phyloP scores from a whole-genome alignment of 805 yeast genomes.

The Metschnikowia chrysomelidarum region DNA sequence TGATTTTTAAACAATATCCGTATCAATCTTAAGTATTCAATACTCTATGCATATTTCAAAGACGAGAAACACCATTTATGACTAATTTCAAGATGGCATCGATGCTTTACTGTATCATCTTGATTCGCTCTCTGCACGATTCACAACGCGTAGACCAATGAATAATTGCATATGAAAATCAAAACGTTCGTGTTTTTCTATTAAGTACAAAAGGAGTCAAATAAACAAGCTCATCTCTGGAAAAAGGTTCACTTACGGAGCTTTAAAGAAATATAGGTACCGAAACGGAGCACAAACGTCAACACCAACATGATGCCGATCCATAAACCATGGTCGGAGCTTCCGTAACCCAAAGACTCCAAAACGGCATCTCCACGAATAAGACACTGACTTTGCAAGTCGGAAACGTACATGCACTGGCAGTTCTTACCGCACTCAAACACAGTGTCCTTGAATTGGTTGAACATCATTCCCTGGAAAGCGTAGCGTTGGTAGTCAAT shows the following conservation, averaged over 20 bases:
- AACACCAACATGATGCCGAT: conserved; percentile 32
- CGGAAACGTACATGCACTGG: conserved; percentile 34
- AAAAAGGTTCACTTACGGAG: conserved; percentile 9
- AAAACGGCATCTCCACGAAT: conserved; percentile 35
- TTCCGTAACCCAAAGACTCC: conserved; percentile 28
- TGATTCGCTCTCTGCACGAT: too few species aligned
- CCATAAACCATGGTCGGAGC: conserved; percentile 31
- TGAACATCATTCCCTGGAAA: conserved; percentile 44
- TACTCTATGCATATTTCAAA: too few species aligned
- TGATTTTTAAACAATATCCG: too few species aligned
- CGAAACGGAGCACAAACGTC: conserved; percentile 28
- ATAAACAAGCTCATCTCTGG: too few species aligned
- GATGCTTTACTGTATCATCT: too few species aligned
- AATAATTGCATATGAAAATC: too few species aligned
- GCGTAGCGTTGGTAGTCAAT: conserved; percentile 41
- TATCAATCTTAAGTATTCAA: too few species aligned
- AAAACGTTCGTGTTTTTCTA: too few species aligned
- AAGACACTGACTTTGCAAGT: conserved; percentile 27
- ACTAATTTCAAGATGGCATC: too few species aligned
- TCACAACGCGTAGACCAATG: too few species aligned
- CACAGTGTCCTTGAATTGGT: conserved; percentile 29
- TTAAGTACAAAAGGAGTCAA: too few species aligned
- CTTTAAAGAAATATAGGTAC: conserved; percentile 25
- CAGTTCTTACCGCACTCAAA: conserved; percentile 32
- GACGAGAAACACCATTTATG: too few species aligned